These are phyloP conservation scores for Amanita inopinata DNA, from an alignment of 768 basidiomycete genomes.

Conservation along the genomic window DNA sequence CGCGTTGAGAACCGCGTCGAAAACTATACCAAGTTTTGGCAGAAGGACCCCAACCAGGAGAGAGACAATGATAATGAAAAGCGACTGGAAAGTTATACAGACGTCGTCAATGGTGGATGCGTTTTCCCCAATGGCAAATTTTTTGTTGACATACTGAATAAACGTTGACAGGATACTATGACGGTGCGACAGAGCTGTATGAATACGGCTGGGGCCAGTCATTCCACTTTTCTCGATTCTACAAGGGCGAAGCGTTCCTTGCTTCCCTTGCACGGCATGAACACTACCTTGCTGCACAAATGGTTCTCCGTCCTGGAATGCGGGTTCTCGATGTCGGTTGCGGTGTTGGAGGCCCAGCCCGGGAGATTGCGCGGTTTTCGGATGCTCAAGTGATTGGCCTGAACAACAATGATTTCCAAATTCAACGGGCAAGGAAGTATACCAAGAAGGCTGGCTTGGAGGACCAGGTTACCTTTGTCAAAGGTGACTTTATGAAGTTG, in stretches of 20 bases:
- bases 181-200: constrained; percentile 91
- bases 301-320: constrained; percentile 83
- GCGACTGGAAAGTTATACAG: constrained; percentile 75
- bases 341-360: constrained; percentile 94
- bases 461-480: constrained; percentile 70
- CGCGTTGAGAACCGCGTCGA: constrained; percentile 61
- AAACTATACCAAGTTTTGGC: constrained; percentile 89
- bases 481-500: constrained; percentile 97
- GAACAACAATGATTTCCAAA: constrained; percentile 96
- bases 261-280: constrained; percentile 87
- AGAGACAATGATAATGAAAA: constrained; percentile 52
- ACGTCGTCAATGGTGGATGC: constrained; percentile 87
- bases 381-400: constrained; percentile 79
- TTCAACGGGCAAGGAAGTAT: constrained; percentile 77
- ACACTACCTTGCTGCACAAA: constrained; percentile 89
- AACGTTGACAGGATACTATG: constrained; percentile 70
- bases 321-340: constrained; percentile 97
- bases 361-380: constrained; percentile 88
- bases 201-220: constrained; percentile 89
- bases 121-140: neutral
- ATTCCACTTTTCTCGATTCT: constrained; percentile 97
- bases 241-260: constrained; percentile 75
- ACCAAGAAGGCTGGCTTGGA: constrained; percentile 68
- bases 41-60: constrained; percentile 71
- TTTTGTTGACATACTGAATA: neutral